Conservation (phyloP, 2,329 filamentous ascomycete genomes). For the Neofusicoccum ribis region DNA sequence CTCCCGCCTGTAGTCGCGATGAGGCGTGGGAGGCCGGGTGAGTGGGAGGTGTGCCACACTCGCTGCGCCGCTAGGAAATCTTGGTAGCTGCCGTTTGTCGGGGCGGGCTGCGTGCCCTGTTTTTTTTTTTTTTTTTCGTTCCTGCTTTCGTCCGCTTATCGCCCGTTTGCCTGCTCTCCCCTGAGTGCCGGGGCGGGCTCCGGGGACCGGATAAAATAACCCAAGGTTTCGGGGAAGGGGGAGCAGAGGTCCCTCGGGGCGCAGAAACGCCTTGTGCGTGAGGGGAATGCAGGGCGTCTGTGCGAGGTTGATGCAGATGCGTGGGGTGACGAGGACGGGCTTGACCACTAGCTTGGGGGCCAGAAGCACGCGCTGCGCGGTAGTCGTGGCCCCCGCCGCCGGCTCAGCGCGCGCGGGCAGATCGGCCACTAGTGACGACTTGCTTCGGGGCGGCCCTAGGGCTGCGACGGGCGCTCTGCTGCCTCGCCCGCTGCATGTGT, state of each 20-base stretch:
- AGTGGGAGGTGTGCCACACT: too few relatives aligned
- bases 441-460: background rate
- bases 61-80: background rate
- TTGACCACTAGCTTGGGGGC: too few relatives aligned
- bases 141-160: too few relatives aligned
- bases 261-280: background rate
- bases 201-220: too few relatives aligned
- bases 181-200: too few relatives aligned
- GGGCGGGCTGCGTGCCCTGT: background rate
- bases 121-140: background rate
- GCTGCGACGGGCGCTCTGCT: background rate
- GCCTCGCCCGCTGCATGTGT: background rate
- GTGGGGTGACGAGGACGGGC: background rate
- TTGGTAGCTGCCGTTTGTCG: background rate
- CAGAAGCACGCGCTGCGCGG: too few relatives aligned
- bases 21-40: too few relatives aligned
- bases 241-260: background rate
- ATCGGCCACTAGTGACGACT: background rate
- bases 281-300: background rate
- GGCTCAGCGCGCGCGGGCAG: background rate
- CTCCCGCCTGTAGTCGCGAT: background rate
- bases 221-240: background rate
- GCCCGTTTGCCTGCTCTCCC: background rate
- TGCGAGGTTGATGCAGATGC: background rate
- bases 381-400: too few relatives aligned